A percentile compares a stretch with the other conserved stretches of the same genome.
Conservation (phyloP, 805 yeast species). For the Candida ficus region DNA sequence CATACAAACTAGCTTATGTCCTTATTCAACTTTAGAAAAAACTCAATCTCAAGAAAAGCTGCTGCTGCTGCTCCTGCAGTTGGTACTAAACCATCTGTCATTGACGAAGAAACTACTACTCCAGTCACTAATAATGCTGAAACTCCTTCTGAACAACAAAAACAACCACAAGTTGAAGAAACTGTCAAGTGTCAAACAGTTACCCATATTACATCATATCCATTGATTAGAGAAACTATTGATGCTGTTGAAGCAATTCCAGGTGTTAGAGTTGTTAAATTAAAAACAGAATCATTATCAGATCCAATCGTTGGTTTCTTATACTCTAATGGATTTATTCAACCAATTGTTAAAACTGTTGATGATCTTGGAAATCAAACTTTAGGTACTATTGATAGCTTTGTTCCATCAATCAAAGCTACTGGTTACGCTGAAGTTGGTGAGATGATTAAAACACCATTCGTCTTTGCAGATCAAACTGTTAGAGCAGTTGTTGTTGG, state of each 20-base stretch:
- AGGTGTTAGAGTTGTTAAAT: constrained; percentile 30
- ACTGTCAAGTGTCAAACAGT: constrained; percentile 7
- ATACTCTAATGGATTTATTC: constrained; percentile 29
- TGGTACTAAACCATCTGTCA: neutral
- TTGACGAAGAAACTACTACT: neutral
- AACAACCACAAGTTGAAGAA: neutral
- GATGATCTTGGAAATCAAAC: constrained; percentile 52
- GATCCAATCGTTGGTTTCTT: constrained; percentile 26
- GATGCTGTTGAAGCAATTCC: constrained; percentile 32
- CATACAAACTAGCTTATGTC: constrained; percentile 3
- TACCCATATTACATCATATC: constrained; percentile 42
- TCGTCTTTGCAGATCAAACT: constrained; percentile 38
- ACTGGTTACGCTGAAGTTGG: constrained; percentile 44
- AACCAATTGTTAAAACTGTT: constrained; percentile 40
- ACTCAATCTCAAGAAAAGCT: constrained; percentile 1
- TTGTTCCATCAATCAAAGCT: constrained; percentile 56
- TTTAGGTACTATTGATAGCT: constrained; percentile 52
- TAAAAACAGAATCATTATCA: constrained; percentile 27
- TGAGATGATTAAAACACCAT: constrained; percentile 47
- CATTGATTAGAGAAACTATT: constrained; percentile 40
- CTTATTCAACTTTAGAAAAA: constrained; percentile 8
- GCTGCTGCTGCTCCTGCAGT: neutral
- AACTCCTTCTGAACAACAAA: neutral
- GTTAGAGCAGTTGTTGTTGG: constrained; percentile 32
- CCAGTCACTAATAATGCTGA: neutral